A percentile compares a stretch with the other conserved stretches of the same genome.
These are phyloP conservation scores for Anacardium occidentale DNA, from an alignment of 345 rosid species.

Conservation along the genomic window DNA sequence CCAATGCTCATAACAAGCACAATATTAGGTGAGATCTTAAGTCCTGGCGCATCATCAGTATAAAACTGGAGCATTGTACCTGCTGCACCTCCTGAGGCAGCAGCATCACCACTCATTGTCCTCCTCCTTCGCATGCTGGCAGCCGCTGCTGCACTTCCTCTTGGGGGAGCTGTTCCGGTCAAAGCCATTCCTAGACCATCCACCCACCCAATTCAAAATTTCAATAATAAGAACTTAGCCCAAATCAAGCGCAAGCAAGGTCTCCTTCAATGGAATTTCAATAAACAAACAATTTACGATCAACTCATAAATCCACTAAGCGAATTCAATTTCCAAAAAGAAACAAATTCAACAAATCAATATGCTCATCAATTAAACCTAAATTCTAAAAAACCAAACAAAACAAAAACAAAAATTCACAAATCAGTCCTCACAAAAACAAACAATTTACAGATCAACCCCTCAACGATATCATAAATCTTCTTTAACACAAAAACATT, in stretches of 20 bases:
- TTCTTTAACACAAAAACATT: too few relatives aligned
- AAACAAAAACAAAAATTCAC: background rate
- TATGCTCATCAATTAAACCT: background rate
- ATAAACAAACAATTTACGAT: background rate
- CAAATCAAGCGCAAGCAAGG: background rate
- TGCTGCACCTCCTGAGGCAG: slow-evolving; percentile 46
- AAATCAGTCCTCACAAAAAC: background rate
- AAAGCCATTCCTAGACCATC: slow-evolving; percentile 47
- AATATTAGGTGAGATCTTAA: slow-evolving; percentile 61
- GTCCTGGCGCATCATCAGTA: slow-evolving; percentile 61
- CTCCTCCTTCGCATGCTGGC: slow-evolving; percentile 64
- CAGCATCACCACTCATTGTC: slow-evolving; percentile 42
- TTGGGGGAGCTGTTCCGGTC: slow-evolving; percentile 52
- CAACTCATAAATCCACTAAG: background rate
- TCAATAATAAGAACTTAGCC: background rate
- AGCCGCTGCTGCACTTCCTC: slow-evolving; percentile 66
- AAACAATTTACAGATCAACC: background rate
- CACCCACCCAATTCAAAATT: background rate
- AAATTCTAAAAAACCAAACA: background rate
- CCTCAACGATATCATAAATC: background rate
- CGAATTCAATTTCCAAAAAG: background rate
- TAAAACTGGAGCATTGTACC: slow-evolving; percentile 67
- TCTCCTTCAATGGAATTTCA: background rate
- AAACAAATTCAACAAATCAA: background rate
- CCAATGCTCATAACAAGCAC: slow-evolving; percentile 65